phyloP scores from a whole-genome alignment of 2,329 filamentous ascomycete genomes.

The Ophiostoma ulmi region DNA sequence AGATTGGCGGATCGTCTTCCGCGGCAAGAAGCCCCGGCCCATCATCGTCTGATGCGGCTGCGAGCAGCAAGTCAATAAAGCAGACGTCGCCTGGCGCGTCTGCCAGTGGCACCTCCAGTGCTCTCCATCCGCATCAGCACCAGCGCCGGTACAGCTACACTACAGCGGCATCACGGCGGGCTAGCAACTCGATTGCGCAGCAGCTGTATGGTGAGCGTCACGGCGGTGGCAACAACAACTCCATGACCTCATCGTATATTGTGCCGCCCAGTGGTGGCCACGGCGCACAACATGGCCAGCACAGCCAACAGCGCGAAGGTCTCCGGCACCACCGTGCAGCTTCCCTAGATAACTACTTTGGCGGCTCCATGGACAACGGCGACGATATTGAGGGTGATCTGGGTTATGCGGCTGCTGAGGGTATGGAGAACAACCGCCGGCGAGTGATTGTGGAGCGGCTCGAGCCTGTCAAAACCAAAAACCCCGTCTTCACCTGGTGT shows the following conservation, averaged over 20 bases:
- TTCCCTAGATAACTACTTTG: slow-evolving; percentile 26
- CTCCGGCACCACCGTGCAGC: slow-evolving; percentile 24
- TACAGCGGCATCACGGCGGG: slow-evolving; percentile 44
- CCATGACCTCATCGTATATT: slow-evolving; percentile 13
- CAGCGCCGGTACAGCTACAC: slow-evolving; percentile 53
- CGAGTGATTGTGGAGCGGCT: slow-evolving; percentile 96
- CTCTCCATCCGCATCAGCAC: slow-evolving; percentile 39
- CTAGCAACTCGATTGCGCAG: slow-evolving; percentile 49
- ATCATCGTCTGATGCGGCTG: not conserved
- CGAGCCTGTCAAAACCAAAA: slow-evolving; percentile 90
- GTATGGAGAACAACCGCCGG: slow-evolving; percentile 82
- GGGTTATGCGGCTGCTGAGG: slow-evolving; percentile 88
- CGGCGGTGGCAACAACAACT: slow-evolving; percentile 17
- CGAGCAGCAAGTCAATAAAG: not conserved
- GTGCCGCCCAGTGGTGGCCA: not conserved
- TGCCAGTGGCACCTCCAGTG: not conserved
- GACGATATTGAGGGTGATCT: slow-evolving; percentile 87
- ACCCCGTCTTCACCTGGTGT: slow-evolving; percentile 97
- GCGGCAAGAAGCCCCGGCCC: not conserved
- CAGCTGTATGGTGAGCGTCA: slow-evolving; percentile 43
- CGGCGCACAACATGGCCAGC: not conserved
- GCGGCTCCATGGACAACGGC: slow-evolving; percentile 66
- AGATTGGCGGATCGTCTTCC: slow-evolving; percentile 8
- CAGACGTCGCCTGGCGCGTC: slow-evolving; percentile 5
- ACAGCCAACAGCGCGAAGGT: not conserved